A percentile compares a stretch with the other conserved stretches of the same genome.
Conservation (phyloP, 768 basidiomycete genomes). For the Hericium erinaceus region DNA sequence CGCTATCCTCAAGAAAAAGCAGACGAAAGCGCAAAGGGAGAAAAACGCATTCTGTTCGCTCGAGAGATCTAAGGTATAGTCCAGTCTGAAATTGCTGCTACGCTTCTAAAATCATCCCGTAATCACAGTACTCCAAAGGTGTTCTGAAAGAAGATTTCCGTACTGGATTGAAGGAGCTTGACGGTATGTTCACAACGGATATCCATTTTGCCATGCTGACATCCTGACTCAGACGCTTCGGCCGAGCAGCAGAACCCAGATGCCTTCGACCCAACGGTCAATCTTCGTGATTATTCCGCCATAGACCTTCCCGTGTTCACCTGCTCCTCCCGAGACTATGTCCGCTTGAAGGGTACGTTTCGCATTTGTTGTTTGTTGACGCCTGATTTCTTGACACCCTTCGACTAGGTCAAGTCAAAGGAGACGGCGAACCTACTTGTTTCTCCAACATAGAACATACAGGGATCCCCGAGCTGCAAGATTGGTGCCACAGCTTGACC, state of each 20-base stretch:
- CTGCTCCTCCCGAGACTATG: constrained; percentile 51
- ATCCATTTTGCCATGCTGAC: not conserved
- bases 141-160: constrained; percentile 54
- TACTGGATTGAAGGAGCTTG: constrained; percentile 46
- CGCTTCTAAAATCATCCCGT: not conserved
- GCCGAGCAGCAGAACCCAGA: constrained; percentile 49
- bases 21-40: constrained; percentile 26
- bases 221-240: constrained; percentile 32
- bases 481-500: constrained; percentile 50
- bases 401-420: constrained; percentile 42
- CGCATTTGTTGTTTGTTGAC: not conserved
- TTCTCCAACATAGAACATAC: constrained; percentile 46
- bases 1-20: constrained; percentile 30
- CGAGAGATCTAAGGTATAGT: constrained; percentile 42
- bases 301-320: constrained; percentile 59
- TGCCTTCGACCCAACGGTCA: constrained; percentile 43
- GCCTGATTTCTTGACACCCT: not conserved
- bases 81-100: not conserved
- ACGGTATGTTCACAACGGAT: constrained; percentile 29
- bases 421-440: constrained; percentile 49
- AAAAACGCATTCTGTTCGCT: constrained; percentile 56
- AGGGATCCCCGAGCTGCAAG: constrained; percentile 45
- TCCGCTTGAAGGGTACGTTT: constrained; percentile 39
- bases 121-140: constrained; percentile 40
- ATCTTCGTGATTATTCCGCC: constrained; percentile 46